Evolutionary conservation across 768 basidiomycete species (phyloP).

Genomic region (Neoboletus subvelutipes): DNA sequence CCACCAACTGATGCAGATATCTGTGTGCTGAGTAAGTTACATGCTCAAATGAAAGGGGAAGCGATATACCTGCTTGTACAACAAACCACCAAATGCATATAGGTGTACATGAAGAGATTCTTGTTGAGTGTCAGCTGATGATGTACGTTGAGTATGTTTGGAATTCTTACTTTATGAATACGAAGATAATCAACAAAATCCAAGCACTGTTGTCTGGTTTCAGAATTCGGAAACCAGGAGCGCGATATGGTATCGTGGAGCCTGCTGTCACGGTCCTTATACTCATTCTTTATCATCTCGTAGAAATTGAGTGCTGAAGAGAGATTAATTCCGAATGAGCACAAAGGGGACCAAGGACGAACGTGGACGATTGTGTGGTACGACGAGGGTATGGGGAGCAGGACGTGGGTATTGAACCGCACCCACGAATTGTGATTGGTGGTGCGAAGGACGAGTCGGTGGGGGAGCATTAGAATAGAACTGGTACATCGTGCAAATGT

Average conservation of each 20-base stretch:
- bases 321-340: neutral
- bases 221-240: neutral
- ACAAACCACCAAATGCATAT: slow-evolving; percentile 23
- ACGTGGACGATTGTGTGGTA: slow-evolving; percentile 2
- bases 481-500: slow-evolving; percentile 5
- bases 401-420: neutral
- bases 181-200: slow-evolving; percentile 11
- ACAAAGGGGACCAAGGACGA: slow-evolving; percentile 2
- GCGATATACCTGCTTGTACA: slow-evolving; percentile 5
- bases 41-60: neutral
- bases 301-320: slow-evolving; percentile 10
- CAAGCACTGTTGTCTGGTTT: slow-evolving; percentile 2
- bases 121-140: slow-evolving; percentile 11
- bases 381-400: neutral
- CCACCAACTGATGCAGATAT: slow-evolving; percentile 7
- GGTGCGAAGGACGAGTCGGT: neutral
- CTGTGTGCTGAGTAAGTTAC: slow-evolving; percentile 1
- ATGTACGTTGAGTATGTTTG: neutral
- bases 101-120: slow-evolving; percentile 28
- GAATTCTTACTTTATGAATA: slow-evolving; percentile 20
- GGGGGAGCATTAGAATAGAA: neutral
- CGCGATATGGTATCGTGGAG: slow-evolving; percentile 7
- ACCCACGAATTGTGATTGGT: neutral
- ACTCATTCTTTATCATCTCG: neutral
- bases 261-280: neutral